A percentile compares a stretch with the other conserved stretches of the same genome.
These are phyloP conservation scores for Mycena venus DNA, from an alignment of 768 basidiomycete species.

Conservation along the genomic window DNA sequence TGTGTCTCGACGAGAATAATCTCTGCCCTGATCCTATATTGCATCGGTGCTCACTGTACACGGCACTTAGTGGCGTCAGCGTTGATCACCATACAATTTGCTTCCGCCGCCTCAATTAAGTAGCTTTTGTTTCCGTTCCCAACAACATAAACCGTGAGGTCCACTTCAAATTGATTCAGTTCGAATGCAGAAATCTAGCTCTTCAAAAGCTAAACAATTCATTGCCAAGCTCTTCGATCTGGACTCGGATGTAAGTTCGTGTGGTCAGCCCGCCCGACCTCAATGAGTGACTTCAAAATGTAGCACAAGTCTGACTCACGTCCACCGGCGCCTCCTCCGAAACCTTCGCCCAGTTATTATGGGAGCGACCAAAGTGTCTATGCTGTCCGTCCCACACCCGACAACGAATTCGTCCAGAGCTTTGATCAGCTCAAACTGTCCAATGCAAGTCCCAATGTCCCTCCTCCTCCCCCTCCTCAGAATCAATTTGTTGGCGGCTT, in stretches of 20 bases:
- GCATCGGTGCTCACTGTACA: not conserved
- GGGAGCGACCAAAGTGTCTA: slow-evolving; percentile 27
- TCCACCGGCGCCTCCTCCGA: slow-evolving; percentile 28
- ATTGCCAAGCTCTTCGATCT: slow-evolving; percentile 29
- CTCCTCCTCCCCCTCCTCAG: not conserved
- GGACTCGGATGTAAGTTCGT: slow-evolving; percentile 28
- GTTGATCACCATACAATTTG: slow-evolving; percentile 3
- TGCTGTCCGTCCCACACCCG: slow-evolving; percentile 9
- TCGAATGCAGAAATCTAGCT: slow-evolving; percentile 23
- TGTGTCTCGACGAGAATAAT: not conserved
- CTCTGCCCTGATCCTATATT: not conserved
- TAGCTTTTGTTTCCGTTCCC: slow-evolving; percentile 5
- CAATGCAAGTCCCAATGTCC: not conserved
- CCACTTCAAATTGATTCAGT: no score
- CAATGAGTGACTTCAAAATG: slow-evolving; percentile 17
- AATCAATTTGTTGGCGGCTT: slow-evolving; percentile 33
- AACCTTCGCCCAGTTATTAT: slow-evolving; percentile 24
- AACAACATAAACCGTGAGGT: not conserved
- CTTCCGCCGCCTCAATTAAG: slow-evolving; percentile 13
- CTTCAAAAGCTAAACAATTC: slow-evolving; percentile 32
- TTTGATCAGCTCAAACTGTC: slow-evolving; percentile 26
- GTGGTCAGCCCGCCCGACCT: slow-evolving; percentile 1
- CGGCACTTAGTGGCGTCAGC: not conserved
- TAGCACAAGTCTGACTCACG: slow-evolving; percentile 15
- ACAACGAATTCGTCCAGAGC: slow-evolving; percentile 19